These are phyloP conservation scores for Metschnikowia continentalis DNA, from an alignment of 805 yeast genomes.

Conservation along the genomic window DNA sequence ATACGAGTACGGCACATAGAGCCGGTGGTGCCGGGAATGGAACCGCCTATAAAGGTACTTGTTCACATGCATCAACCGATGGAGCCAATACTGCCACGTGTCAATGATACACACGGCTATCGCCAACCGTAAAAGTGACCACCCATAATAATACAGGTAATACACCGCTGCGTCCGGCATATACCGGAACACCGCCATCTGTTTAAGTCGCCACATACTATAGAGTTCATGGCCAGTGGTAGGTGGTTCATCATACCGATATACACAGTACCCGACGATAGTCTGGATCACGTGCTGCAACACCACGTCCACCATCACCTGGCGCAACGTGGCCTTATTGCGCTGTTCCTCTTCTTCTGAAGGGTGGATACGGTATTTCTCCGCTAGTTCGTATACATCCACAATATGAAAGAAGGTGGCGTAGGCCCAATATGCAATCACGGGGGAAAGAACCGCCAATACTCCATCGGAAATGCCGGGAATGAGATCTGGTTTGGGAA, in stretches of 20 bases:
- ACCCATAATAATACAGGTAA: slow-evolving; percentile 56
- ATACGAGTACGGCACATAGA: slow-evolving; percentile 93
- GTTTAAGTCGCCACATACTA: slow-evolving; percentile 44
- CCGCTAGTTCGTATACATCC: slow-evolving; percentile 73
- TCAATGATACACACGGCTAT: slow-evolving; percentile 75
- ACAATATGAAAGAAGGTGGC: slow-evolving; percentile 70
- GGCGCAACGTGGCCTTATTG: slow-evolving; percentile 66
- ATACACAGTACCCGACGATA: slow-evolving; percentile 55
- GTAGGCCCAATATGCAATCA: slow-evolving; percentile 78
- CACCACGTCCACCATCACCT: slow-evolving; percentile 77
- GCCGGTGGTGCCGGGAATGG: slow-evolving; percentile 91
- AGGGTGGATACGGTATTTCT: slow-evolving; percentile 85
- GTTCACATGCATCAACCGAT: slow-evolving; percentile 83
- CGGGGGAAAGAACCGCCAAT: slow-evolving; percentile 69
- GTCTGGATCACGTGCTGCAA: slow-evolving; percentile 85
- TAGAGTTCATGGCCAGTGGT: slow-evolving; percentile 48
- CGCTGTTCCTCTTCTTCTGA: slow-evolving; percentile 75
- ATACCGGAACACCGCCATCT: slow-evolving; percentile 33
- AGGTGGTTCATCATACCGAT: slow-evolving; percentile 53
- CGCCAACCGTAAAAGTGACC: slow-evolving; percentile 53
- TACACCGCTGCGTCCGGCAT: slow-evolving; percentile 49
- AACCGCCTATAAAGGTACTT: slow-evolving; percentile 69
- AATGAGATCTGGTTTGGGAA: slow-evolving; percentile 42
- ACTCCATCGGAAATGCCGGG: slow-evolving; percentile 67
- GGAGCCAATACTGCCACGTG: slow-evolving; percentile 93